A percentile compares a stretch with the other conserved stretches of the same genome.
Conservation (phyloP, 305 asterid species). For the Fraxinus latifolia region DNA sequence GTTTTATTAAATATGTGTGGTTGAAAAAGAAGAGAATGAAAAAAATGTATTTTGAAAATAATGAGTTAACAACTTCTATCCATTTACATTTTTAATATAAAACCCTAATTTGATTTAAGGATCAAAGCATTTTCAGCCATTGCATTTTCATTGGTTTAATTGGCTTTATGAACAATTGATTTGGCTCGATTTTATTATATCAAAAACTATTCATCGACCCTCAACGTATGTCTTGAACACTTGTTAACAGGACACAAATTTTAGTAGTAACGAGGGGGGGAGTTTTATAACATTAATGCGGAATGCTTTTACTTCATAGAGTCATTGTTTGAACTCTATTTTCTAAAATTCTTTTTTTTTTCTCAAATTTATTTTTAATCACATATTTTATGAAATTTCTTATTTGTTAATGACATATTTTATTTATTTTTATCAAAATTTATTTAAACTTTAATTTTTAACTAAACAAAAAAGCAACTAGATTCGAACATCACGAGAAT, state of each 20-base stretch:
- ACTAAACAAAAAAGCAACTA: not conserved
- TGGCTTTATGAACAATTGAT: not conserved
- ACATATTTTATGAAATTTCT: too few relatives aligned
- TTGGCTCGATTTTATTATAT: too few relatives aligned
- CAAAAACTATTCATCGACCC: not conserved
- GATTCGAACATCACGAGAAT: not conserved
- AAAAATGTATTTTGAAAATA: too few relatives aligned
- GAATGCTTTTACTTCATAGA: not conserved
- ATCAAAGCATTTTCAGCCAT: not conserved
- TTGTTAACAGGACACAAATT: not conserved
- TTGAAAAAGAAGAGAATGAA: too few relatives aligned
- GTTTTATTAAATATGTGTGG: too few relatives aligned
- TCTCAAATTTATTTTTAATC: too few relatives aligned
- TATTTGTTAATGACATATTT: too few relatives aligned
- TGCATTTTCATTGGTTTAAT: not conserved
- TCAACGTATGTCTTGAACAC: not conserved
- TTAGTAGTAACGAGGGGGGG: not conserved
- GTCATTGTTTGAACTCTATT: not conserved
- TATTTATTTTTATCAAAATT: not conserved
- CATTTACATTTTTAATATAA: not conserved
- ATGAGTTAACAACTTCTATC: too few relatives aligned
- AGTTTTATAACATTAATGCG: not conserved
- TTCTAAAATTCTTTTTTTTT: too few relatives aligned
- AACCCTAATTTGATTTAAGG: not conserved
- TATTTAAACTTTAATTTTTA: too few relatives aligned